Evolutionary conservation across 148 eudicot species (phyloP).

Genomic region (Talinum fruticosum): DNA sequence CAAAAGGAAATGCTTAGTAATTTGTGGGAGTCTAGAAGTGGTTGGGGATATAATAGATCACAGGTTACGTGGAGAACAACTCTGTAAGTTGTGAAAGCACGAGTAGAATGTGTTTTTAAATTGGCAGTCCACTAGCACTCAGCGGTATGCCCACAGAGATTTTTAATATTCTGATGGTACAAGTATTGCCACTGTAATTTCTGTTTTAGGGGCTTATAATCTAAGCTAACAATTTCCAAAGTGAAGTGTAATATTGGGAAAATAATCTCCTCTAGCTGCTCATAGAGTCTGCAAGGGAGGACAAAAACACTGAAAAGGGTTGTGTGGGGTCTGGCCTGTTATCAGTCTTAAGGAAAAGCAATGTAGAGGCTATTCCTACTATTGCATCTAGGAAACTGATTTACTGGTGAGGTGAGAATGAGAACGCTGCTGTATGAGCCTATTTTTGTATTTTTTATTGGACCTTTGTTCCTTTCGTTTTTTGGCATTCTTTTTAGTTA

Average conservation of each 20-base stretch:
- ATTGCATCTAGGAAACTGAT: background rate
- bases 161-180: background rate
- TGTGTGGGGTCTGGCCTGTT: background rate
- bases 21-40: background rate
- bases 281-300: background rate
- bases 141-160: background rate
- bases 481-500: background rate
- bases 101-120: background rate
- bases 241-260: background rate
- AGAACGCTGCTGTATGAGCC: background rate
- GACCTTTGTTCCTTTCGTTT: no score
- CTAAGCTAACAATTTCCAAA: background rate
- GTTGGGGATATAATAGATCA: background rate
- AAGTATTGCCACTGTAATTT: background rate
- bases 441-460: background rate
- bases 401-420: background rate
- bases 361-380: background rate
- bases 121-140: background rate
- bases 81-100: background rate
- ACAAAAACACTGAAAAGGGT: background rate
- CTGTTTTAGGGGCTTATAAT: background rate
- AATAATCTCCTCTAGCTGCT: background rate
- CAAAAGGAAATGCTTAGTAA: background rate
- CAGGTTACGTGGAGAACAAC: background rate
- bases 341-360: background rate